These are phyloP conservation scores for Sporobolus alterniflorus DNA, from an alignment of 202 grass and related monocot species.

Conservation along the genomic window DNA sequence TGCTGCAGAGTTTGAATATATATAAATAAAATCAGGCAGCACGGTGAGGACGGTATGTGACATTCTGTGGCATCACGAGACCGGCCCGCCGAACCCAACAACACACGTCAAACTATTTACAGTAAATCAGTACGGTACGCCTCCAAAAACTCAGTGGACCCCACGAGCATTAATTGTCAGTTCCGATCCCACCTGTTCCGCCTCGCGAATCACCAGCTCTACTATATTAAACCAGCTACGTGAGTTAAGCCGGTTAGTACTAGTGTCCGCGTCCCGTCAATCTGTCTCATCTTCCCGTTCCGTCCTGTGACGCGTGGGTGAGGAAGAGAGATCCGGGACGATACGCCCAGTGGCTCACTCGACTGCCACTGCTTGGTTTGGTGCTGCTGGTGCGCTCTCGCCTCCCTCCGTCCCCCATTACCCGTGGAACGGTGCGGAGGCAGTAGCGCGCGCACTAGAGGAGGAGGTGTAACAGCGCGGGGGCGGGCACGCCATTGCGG, in stretches of 20 bases:
- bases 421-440: constrained; percentile 30
- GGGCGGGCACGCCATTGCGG: not conserved
- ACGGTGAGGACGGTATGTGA: not conserved
- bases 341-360: constrained; percentile 19
- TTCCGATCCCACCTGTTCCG: constrained; percentile 21
- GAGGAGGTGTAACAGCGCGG: not conserved
- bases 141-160: constrained; percentile 34
- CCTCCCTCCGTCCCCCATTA: not conserved
- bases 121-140: constrained; percentile 41
- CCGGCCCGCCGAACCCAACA: constrained; percentile 1
- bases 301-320: constrained; percentile 12
- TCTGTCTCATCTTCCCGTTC: not conserved
- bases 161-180: constrained; percentile 6
- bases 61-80: constrained; percentile 52
- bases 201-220: not conserved
- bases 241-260: not conserved
- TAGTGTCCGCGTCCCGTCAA: not conserved
- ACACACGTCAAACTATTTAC: constrained; percentile 35
- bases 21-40: not conserved
- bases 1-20: no score
- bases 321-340: constrained; percentile 30
- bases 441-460: constrained; percentile 12
- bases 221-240: no score
- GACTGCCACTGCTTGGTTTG: constrained; percentile 5
- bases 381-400: not conserved